Evolutionary conservation across 768 basidiomycete genomes (phyloP), one percentile per base, ranked within the genome.

Genomic region (Scleroderma bovista): DNA sequence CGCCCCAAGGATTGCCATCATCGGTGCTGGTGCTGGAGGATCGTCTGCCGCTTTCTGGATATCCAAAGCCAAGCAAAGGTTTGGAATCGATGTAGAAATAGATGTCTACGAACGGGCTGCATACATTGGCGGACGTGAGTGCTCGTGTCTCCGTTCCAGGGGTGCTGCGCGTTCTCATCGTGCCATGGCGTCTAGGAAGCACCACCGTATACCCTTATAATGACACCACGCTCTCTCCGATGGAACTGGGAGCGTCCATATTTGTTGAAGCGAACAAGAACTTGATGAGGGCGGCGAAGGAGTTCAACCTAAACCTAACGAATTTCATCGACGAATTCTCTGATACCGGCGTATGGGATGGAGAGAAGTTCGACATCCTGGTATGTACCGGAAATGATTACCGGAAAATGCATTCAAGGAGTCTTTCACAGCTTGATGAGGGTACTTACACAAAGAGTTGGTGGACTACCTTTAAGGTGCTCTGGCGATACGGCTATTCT

Each of bases 11-110:
- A 76, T 96, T 57, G 93, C 93, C 8, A 83, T 96, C 60, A 80
- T 96, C 47, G 93, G 93, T 16, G 93, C 93, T 0, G 93, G 93
- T 23, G 92, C 93, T 13, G 90, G 75, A 10, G 93, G 93, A 9
- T 81, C 80, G 15, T 86, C 89, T 22, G 88, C 92, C 19, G 91
- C 83, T 2, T 88, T 81, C 61, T 88, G 92, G 84, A 83, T 94
- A 47, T 77, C 79, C 17, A 86, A 86, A 62, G 88, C 86, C 23
- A 83, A 84, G 57, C 76, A 87, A 55, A 73, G 86, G 22, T 83
- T 76, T 50, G 81, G 78, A 3, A 56, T 90, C 31, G 75, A 86
- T 49, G 74, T 90, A 3, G 82, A 88, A 46, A 75, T 96, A 13
- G 91, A 95, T 59, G 78, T 96, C 4, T 95, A 87, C 63, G 93